Base-by-base conservation (phyloP, 73 alveolate genomes). In the Uronychia setigera region DNA sequence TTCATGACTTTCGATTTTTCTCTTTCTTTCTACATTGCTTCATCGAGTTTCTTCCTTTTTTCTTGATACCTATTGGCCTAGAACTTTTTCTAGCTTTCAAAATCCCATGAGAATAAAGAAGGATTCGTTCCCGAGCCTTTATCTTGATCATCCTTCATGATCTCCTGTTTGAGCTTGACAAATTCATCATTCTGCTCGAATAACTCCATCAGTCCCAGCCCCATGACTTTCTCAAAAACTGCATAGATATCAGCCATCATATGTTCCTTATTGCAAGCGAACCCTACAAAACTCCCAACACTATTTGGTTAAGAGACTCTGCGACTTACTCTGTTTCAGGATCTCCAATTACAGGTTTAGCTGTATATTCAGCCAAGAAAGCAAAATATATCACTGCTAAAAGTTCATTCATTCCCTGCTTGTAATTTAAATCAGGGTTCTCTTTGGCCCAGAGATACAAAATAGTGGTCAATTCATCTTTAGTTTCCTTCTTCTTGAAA, bases 341-440 rank as follows among this genome's bases (percentile, higher is more conserved):
- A 30, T 26, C 29, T 26, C 14, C 5, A 26, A 9, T 67, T 26
- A 13, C 79, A 25, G 5, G 14, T 30, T 79, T 58, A 0, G 25
- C 78, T 25, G 67, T 79, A 59, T 79, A 79, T 60, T 91, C 96
- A 11, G 92, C 91, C 80, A 83, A 92, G 80, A 92, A 80, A 0
- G 94, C 92, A 92, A 80, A 94, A 31, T 91, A 75, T 57, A 96
- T 84, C 14, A 95, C 80, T 26, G 97, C 99, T 59, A 95, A 80
- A 29, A 97, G 74, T 35, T 97, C 99, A 88, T 95, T 95, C 98
- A 97, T 94, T 59, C 99, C 99, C 79, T 97, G 95, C 78, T 94
- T 96, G 87, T 95, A 97, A 13, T 92, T 88, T 32, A 92, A 75
- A 34, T 60, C 79, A 30, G 94, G 94, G 88, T 86, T 81, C 81